Evolutionary conservation across 2,329 filamentous ascomycete genomes (phyloP).

Genomic region (Stachybotrys chartarum): DNA sequence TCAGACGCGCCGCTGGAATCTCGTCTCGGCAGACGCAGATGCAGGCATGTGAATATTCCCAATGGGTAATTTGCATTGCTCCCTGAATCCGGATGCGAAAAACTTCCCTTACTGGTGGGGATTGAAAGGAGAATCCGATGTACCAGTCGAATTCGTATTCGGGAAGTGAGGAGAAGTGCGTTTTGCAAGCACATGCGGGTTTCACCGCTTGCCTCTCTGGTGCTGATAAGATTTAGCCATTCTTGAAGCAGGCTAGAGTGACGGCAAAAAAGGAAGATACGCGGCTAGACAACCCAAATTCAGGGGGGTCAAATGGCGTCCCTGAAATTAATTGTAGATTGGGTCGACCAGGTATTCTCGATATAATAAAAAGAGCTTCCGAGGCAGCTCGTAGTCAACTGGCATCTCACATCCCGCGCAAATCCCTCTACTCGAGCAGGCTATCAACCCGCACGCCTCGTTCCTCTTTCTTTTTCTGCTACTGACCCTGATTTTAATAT

Average conservation of each 20-base stretch:
- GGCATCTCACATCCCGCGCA: neutral
- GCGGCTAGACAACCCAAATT: neutral
- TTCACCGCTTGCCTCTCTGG: neutral
- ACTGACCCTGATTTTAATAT: slow-evolving; percentile 4
- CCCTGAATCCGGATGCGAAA: neutral
- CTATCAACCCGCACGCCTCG: neutral
- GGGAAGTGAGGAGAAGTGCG: neutral
- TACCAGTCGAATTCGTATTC: neutral
- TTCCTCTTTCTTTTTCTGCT: slow-evolving; percentile 4
- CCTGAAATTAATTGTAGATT: slow-evolving; percentile 18
- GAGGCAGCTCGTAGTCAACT: neutral
- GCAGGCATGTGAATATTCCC: neutral
- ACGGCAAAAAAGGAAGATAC: neutral
- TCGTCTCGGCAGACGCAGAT: neutral
- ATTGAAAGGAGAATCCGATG: neutral
- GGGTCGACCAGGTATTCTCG: slow-evolving; percentile 13
- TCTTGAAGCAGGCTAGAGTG: neutral
- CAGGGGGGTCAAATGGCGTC: neutral
- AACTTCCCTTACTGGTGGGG: neutral
- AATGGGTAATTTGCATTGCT: neutral
- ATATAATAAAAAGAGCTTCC: neutral
- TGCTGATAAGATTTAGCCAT: neutral
- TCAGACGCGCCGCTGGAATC: no score
- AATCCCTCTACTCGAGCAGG: neutral
- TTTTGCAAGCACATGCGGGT: neutral